phyloP scores from a whole-genome alignment of 805 yeast species.

The Saccharomyces mikatae region DNA sequence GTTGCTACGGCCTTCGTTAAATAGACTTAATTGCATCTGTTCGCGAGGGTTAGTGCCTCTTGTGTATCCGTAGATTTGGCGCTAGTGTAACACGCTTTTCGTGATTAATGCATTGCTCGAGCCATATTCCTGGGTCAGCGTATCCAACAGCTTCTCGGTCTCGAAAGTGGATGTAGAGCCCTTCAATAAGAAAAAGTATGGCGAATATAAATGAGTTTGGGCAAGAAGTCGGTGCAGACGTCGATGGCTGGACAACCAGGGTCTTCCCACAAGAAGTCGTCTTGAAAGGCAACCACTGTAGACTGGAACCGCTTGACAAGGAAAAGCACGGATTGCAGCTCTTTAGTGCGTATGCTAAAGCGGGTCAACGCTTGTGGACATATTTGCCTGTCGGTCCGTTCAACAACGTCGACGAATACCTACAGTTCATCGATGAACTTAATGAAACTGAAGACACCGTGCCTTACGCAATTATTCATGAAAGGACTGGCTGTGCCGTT shows the following conservation, averaged over 20 bases:
- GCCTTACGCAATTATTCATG: slow-evolving; percentile 20
- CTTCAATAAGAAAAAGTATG: neutral
- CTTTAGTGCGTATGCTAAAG: slow-evolving; percentile 7
- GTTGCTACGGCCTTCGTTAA: no score
- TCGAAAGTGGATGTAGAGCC: neutral
- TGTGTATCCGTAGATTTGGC: no score
- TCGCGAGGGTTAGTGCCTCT: no score
- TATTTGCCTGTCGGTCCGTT: slow-evolving; percentile 15
- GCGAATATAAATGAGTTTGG: neutral
- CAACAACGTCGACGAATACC: slow-evolving; percentile 1
- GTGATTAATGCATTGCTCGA: no score
- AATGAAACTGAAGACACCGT: slow-evolving; percentile 1
- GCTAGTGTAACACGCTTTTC: no score
- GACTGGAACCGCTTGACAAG: slow-evolving; percentile 11
- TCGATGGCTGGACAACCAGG: slow-evolving; percentile 10
- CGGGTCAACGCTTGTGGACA: slow-evolving; percentile 12
- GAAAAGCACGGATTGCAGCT: slow-evolving; percentile 11
- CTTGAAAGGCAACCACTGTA: slow-evolving; percentile 11
- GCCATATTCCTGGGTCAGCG: no score
- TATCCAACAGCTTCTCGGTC: neutral
- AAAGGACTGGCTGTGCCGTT: slow-evolving; percentile 14
- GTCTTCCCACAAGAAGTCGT: slow-evolving; percentile 7
- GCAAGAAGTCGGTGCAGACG: slow-evolving; percentile 8
- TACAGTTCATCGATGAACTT: neutral
- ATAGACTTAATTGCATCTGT: no score